These are phyloP conservation scores for Syncephalastrum monosporum DNA, from an alignment of 371 early-diverging fungal species.

Conservation along the genomic window DNA sequence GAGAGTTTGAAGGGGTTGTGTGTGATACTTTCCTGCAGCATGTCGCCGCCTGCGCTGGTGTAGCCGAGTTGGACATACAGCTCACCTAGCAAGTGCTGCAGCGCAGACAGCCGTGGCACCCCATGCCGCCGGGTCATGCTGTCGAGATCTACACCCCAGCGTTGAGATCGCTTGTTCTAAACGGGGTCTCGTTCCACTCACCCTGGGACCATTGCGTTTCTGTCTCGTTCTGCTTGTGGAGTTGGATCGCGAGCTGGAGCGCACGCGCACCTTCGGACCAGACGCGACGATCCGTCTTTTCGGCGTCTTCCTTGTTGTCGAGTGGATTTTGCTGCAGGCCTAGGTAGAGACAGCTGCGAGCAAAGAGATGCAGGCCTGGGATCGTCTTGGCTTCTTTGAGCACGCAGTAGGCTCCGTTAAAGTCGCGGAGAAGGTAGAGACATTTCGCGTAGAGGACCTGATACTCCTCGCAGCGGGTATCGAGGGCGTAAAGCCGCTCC, in stretches of 20 bases:
- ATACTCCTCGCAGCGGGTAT: constrained; percentile 35
- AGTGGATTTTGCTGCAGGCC: constrained; percentile 17
- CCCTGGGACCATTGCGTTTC: constrained; percentile 45
- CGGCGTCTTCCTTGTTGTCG: constrained; percentile 30
- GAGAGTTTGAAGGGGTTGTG: constrained; percentile 37
- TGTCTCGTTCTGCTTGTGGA: constrained; percentile 10
- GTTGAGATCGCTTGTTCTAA: background rate
- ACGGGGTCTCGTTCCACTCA: constrained; percentile 13
- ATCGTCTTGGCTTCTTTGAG: constrained; percentile 23
- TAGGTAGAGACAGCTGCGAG: constrained; percentile 41
- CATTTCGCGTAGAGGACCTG: constrained; percentile 42
- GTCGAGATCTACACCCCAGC: constrained; percentile 31
- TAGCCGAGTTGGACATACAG: constrained; percentile 34
- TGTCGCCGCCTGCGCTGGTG: constrained; percentile 24
- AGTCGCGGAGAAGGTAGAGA: constrained; percentile 33
- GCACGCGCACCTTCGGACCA: constrained; percentile 51
- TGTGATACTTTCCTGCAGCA: constrained; percentile 21
- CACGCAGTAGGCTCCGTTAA: constrained; percentile 33
- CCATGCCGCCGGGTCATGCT: constrained; percentile 28
- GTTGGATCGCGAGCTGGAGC: constrained; percentile 24
- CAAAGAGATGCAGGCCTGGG: constrained; percentile 41
- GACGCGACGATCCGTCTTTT: constrained; percentile 13
- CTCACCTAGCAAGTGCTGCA: constrained; percentile 38
- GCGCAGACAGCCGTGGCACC: constrained; percentile 31
- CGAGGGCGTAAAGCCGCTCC: constrained; percentile 49